These are phyloP conservation scores for Amaranthus tricolor DNA, from an alignment of 179 eudicot genomes.

Conservation along the genomic window DNA sequence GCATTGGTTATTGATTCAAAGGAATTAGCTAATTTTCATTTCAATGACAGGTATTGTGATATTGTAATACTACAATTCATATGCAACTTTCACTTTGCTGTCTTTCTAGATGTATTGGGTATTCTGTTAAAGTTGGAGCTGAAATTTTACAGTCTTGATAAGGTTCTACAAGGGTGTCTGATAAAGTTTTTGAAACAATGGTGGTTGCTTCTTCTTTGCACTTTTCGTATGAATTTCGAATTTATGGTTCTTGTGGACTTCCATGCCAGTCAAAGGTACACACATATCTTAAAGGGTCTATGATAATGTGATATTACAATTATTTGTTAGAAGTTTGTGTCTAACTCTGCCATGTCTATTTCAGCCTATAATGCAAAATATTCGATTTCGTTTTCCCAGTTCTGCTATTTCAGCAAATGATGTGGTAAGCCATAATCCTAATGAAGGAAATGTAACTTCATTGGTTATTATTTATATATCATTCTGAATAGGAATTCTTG, in stretches of 20 bases:
- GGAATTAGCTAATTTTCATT: conserved; percentile 1
- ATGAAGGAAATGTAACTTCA: not conserved
- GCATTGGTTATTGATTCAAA: not conserved
- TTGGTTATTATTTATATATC: not conserved
- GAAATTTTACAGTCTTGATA: conserved; percentile 1
- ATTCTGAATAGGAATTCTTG: not conserved
- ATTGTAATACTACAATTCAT: not conserved
- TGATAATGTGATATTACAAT: not conserved
- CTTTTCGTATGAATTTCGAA: conserved; percentile 41
- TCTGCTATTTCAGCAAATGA: conserved; percentile 33
- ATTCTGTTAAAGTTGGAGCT: conserved; percentile 2
- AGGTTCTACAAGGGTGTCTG: not conserved
- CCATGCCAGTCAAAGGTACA: conserved; percentile 45
- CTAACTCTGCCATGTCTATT: conserved; percentile 1
- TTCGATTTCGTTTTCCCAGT: conserved; percentile 32
- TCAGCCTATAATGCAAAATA: conserved; percentile 32
- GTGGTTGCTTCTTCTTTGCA: conserved; percentile 61
- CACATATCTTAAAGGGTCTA: conserved; percentile 1
- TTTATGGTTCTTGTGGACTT: conserved; percentile 36
- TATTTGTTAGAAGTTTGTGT: not conserved
- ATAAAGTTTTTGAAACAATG: conserved; percentile 33
- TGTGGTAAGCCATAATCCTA: conserved; percentile 28
- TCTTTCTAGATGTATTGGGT: not conserved
- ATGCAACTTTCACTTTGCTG: not conserved
- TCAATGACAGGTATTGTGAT: conserved; percentile 21